Base-by-base conservation (phyloP, 1,284 basidiomycete genomes). In the Trichosporon coremiiforme region DNA sequence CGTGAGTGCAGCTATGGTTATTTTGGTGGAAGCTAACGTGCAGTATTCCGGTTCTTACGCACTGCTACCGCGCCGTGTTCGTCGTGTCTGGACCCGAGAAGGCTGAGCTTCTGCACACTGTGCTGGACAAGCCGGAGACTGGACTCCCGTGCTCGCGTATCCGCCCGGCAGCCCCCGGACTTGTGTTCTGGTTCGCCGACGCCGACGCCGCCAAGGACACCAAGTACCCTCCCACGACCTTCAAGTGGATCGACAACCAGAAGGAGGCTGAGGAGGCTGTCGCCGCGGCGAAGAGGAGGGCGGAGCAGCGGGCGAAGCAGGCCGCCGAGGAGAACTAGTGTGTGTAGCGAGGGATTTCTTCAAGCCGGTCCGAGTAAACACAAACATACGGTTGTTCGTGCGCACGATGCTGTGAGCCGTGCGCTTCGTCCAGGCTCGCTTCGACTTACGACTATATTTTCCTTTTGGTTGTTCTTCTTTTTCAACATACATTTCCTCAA, bases 101-200 rank as follows among this genome's bases (percentile, higher is more conserved):
- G 86, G 90, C 88, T 66, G 91, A 94, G 64, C 88, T 89, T 68
- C 87, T 99, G 41, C 86, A 87, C 74, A 86, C 84, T 62, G 88
- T 95, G n/a, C 85, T 99, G 66, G 95, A 98, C 81, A 85, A 89
- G 65, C 93, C 94, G 0, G 91, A 95, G 81, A 84, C 86, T 57
- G 90, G 90, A 7, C 86, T 99, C 15, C 97, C 97, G 9, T 89
- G 94, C 45, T 91, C 92, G 29, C 87, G 90, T 67, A 93, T 99
- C 55, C 88, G 88, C 74, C 95, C 92, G 5, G 89, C 87, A 17
- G 86, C 87, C 66, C 94, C 94, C 1, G 96, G 96, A 25, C 89
- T 91, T 70, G 87, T 96, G 22, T 95, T 90, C 83, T 98, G 94
- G 93, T 97, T 97, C 83, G 89, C 92, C 62, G 94, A 96, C 81